Base-by-base conservation (phyloP, 768 basidiomycete genomes). In the Scleroderma citrinum region DNA sequence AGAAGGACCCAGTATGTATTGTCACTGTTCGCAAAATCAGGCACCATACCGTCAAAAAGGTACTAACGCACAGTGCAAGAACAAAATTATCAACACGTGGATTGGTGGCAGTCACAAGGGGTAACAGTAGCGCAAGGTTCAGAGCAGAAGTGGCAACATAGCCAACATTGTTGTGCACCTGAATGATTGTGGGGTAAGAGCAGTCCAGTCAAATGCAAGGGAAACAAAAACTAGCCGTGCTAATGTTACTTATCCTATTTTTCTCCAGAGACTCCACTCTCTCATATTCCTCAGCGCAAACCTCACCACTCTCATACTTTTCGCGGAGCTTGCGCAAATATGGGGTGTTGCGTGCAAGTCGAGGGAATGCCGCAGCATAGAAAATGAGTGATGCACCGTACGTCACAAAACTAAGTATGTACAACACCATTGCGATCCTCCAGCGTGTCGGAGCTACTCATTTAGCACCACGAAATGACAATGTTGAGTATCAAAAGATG, bases 381-480 rank as follows among this genome's bases (percentile, higher is more conserved):
- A 92, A 92, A 0, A 89, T 85, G 11, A 89, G 75, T 0, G 87
- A 87, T 3, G 87, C 87, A 1, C 87, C 87, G 52, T 88, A 91
- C 1, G 81, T 75, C 43, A 89, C 78, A 67, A 85, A 91, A 10
- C 86, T 82, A 23, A 87, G 67, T 75, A 91, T 87, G 63, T 82
- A 91, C 2, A 92, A 63, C 0, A 69, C 83, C 86, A 91, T 91
- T 0, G 83, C 85, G 3, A 76, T 68, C 17, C 71, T 74, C 89
- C 89, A 92, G 13, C 81, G 75, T 21, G 73, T 73, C 2, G 85
- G 82, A 24, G 67, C 85, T 86, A 53, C 31, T 8, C 45, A 17
- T 16, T 14, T 7, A 12, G 26, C 26, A n/a, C 2, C 42, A 47
- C 24, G 52, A 14, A 32, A 5, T 19, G n/a, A 20, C 14, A 29